Evolutionary conservation across 2,329 filamentous ascomycete genomes (phyloP).

Genomic region (Chrysosphaeria jannelii): DNA sequence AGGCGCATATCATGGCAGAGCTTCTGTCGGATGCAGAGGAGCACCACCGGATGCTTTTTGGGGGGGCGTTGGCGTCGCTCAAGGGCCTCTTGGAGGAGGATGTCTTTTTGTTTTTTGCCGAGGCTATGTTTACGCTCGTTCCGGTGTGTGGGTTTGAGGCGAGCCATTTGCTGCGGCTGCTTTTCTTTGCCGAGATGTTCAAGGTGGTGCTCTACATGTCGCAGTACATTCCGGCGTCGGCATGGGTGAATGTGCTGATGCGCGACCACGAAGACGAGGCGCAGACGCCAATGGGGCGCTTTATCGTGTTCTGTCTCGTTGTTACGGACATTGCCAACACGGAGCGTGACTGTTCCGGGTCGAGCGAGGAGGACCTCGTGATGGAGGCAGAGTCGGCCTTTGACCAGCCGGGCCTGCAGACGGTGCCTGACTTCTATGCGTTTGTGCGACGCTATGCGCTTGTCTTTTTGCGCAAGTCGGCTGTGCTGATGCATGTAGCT

Average conservation of each 20-base stretch:
- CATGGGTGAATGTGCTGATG: slow-evolving; percentile 17
- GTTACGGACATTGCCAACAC: slow-evolving; percentile 16
- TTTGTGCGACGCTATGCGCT: slow-evolving; percentile 60
- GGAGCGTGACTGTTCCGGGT: no score
- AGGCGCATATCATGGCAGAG: no score
- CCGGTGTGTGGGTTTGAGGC: slow-evolving; percentile 42
- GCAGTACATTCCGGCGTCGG: slow-evolving; percentile 19
- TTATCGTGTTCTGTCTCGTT: slow-evolving; percentile 21
- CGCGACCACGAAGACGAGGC: slow-evolving; percentile 12
- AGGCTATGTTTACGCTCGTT: slow-evolving; percentile 41
- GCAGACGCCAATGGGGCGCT: slow-evolving; percentile 19
- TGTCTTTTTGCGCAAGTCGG: slow-evolving; percentile 63
- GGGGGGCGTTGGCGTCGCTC: no score
- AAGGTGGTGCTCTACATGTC: slow-evolving; percentile 39
- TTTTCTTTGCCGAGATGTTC: slow-evolving; percentile 72
- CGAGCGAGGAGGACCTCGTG: no score
- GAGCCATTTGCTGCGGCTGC: slow-evolving; percentile 51
- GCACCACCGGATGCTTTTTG: no score
- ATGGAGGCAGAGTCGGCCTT: no score
- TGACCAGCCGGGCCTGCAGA: slow-evolving; percentile 22
- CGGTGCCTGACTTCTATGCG: slow-evolving; percentile 21
- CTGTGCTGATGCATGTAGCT: slow-evolving; percentile 60
- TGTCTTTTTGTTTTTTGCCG: slow-evolving; percentile 52
- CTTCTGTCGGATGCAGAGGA: no score
- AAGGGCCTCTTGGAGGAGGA: slow-evolving; percentile 40